Evolutionary conservation across 2,329 filamentous ascomycete species (phyloP).

Genomic region (Hirsutella minnesotensis): DNA sequence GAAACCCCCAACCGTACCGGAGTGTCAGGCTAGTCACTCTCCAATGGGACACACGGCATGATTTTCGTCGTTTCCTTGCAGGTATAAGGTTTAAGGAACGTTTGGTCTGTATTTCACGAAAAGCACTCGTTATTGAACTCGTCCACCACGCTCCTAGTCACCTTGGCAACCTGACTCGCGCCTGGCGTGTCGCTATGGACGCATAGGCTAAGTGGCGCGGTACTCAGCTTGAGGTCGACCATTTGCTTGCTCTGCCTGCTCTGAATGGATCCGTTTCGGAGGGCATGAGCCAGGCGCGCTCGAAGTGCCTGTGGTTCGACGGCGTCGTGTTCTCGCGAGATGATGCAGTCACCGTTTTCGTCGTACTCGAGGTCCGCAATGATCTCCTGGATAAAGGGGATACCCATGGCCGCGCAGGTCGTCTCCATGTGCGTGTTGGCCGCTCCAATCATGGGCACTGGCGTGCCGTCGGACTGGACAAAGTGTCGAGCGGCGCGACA

Average conservation of each 20-base stretch:
- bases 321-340: constrained; percentile 1
- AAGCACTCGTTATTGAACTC: not conserved
- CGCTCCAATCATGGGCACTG: constrained; percentile 4
- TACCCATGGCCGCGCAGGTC: constrained; percentile 9
- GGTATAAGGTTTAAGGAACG: too few species aligned
- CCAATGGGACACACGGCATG: too few species aligned
- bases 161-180: not conserved
- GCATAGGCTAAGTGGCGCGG: constrained; percentile 1
- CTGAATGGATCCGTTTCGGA: not conserved
- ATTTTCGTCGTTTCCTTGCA: too few species aligned
- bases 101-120: too few species aligned
- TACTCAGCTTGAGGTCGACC: constrained; percentile 1
- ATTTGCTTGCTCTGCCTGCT: not conserved
- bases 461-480: constrained; percentile 16
- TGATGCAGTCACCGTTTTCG: constrained; percentile 1
- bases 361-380: constrained; percentile 13
- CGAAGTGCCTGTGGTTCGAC: not conserved
- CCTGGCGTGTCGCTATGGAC: constrained; percentile 1
- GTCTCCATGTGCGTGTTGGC: constrained; percentile 2
- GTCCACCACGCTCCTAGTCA: constrained; percentile 1
- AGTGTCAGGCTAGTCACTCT: too few species aligned
- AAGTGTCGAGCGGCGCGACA: constrained; percentile 15
- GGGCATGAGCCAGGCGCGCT: not conserved
- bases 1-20: too few species aligned
- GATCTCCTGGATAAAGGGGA: constrained; percentile 8